Base-by-base conservation (phyloP, 768 basidiomycete species). In the Tricholoma flavovirens region DNA sequence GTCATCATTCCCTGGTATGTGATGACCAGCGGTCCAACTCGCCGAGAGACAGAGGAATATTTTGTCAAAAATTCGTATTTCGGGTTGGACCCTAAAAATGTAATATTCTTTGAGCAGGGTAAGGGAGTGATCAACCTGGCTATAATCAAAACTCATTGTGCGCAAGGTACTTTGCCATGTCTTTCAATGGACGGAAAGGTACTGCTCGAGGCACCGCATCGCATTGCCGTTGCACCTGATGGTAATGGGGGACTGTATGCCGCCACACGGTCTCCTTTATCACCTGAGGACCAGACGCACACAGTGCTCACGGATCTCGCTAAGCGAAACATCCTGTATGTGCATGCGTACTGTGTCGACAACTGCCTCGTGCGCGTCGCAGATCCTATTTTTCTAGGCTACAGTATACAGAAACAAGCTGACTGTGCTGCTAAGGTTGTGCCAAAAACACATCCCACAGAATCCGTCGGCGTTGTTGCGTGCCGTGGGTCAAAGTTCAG, bases 81-180 rank as follows among this genome's bases (percentile, higher is more conserved):
- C 67, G 95, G 96, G 4, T 79, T 99, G 58, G 68, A 85, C 51
- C 66, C 83, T 56, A 77, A 83, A 59, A 87, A 97, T 64, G 87
- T 99, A 59, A 76, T 98, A 51, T 81, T 99, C 74, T 99, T 99
- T 63, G 92, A 99, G 70, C 97, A 98, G 79, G 97, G 97, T 96
- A 49, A 49, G 46, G 22, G 10, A 49, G 14, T n/a, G 22, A 30
- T 17, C n/a, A n/a, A 8, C 43, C 17, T 53, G 22, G 53, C 57
- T 57, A 49, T 46, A 32, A 56, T 53, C 42, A 33, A 54, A 17
- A 15, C 46, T 52, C 10, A 33, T 55, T 50, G 14, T 59, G 9
- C 17, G 40, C 22, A 63, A 99, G 97, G 97, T 51, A 94, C 93
- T 11, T 82, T 99, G 21, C 97, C 97, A 33, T 98, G 96, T 69